These are phyloP conservation scores for Amesomyces nigricolor DNA, from an alignment of 2,329 filamentous ascomycete genomes.

Conservation along the genomic window DNA sequence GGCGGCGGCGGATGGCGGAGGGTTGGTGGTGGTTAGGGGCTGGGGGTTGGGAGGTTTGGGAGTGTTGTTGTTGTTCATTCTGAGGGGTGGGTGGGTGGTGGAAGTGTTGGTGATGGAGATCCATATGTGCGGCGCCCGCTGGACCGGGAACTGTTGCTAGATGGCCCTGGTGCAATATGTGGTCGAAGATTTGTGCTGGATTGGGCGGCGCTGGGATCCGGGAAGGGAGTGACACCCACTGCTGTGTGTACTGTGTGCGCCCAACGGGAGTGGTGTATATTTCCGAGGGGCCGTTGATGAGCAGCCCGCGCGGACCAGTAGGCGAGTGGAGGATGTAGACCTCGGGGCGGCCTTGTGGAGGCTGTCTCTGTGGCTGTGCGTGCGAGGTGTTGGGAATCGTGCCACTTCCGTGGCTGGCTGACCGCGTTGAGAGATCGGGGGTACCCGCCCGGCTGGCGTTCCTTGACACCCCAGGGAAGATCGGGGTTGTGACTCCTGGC, in stretches of 20 bases:
- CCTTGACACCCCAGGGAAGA: slow-evolving; percentile 33
- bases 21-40: slow-evolving; percentile 1
- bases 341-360: slow-evolving; percentile 35
- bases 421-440: slow-evolving; percentile 38
- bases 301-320: slow-evolving; percentile 51
- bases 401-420: slow-evolving; percentile 29
- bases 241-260: not conserved
- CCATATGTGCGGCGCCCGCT: too few species aligned
- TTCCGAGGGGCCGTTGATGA: slow-evolving; percentile 48
- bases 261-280: slow-evolving; percentile 44
- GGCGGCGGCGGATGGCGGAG: slow-evolving; percentile 12
- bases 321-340: slow-evolving; percentile 59
- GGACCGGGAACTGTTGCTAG: too few species aligned
- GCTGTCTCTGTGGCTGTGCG: not conserved
- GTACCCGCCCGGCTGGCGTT: slow-evolving; percentile 43
- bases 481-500: slow-evolving; percentile 41
- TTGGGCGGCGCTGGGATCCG: not conserved
- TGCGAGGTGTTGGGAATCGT: slow-evolving; percentile 3
- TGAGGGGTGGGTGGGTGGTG: slow-evolving; percentile 23
- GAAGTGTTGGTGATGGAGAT: too few species aligned
- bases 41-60: not conserved
- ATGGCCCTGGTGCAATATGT: too few species aligned
- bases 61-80: slow-evolving; percentile 27
- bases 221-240: too few species aligned
- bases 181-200: too few species aligned